These are phyloP conservation scores for Letharia lupina DNA, from an alignment of 495 filamentous ascomycete species.

Conservation along the genomic window DNA sequence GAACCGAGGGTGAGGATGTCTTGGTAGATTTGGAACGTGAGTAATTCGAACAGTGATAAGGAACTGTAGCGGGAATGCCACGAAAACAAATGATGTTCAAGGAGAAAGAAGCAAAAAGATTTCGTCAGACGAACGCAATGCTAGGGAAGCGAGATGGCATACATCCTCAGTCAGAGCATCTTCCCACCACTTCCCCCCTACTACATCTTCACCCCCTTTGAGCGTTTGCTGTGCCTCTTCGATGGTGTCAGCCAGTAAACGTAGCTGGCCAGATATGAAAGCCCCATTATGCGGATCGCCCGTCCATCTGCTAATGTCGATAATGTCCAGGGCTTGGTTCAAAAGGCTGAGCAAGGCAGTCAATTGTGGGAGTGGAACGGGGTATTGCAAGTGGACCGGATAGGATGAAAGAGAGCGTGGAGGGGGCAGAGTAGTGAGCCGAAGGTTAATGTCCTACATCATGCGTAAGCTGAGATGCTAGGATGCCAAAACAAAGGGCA, in stretches of 20 bases:
- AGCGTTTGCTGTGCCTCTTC: conserved; percentile 55
- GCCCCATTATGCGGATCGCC: conserved; percentile 47
- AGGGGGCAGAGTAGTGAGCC: conserved; percentile 40
- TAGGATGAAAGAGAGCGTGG: conserved; percentile 35
- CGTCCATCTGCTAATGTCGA: conserved; percentile 65
- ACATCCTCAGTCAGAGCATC: conserved; percentile 24
- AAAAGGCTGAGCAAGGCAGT: conserved; percentile 64
- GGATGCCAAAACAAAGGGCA: background rate
- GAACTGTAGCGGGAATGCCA: conserved; percentile 44
- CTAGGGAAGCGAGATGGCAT: background rate
- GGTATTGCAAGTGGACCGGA: conserved; percentile 38
- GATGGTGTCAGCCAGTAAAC: conserved; percentile 66
- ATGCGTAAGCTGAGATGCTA: background rate
- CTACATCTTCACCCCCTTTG: conserved; percentile 42
- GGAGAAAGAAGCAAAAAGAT: background rate
- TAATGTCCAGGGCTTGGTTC: conserved; percentile 66
- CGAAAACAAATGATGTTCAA: background rate
- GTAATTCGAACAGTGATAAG: conserved; percentile 57
- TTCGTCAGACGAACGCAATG: background rate
- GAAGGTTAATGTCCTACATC: conserved; percentile 44
- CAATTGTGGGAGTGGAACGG: conserved; percentile 57
- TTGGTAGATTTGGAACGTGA: conserved; percentile 56
- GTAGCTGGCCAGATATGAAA: conserved; percentile 74
- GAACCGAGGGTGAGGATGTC: conserved; percentile 67
- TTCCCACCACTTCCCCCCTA: conserved; percentile 51